Percentiles rank a stretch among this genome's conserved stretches.
Conservation (phyloP, 1,284 basidiomycete species). For the Cutaneotrichosporon sp. region DNA sequence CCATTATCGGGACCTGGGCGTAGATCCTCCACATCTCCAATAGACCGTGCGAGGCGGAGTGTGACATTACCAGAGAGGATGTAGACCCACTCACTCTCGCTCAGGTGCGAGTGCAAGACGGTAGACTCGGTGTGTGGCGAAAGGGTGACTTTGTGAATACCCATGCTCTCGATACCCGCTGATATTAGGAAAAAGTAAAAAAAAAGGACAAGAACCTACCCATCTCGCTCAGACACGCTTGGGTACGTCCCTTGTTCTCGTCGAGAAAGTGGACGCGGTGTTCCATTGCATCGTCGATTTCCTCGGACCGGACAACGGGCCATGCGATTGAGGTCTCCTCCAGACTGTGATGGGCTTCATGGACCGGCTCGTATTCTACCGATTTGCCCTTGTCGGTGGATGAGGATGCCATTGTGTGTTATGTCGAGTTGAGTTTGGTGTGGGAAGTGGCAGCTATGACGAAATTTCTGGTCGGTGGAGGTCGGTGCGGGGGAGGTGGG, state of each 20-base stretch:
- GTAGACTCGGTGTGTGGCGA: conserved; percentile 29
- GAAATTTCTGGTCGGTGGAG: not conserved
- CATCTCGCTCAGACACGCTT: conserved; percentile 30
- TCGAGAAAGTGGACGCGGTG: conserved; percentile 29
- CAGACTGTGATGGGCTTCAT: not conserved
- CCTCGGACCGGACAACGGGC: conserved; percentile 25
- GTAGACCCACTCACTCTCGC: conserved; percentile 36
- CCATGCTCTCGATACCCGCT: conserved; percentile 26
- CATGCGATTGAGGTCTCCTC: conserved; percentile 6
- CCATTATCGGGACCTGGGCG: conserved; percentile 10
- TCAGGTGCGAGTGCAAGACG: conserved; percentile 34
- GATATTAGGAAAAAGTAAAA: too few relatives aligned
- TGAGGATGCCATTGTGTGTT: not conserved
- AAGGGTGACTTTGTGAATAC: conserved; percentile 32
- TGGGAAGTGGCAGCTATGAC: not conserved
- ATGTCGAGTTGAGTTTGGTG: not conserved
- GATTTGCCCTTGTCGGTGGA: conserved; percentile 7
- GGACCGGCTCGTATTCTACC: not conserved
- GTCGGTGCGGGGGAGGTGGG: not conserved
- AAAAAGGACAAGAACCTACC: too few relatives aligned
- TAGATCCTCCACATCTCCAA: conserved; percentile 18
- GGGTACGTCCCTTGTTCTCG: conserved; percentile 18
- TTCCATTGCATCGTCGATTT: conserved; percentile 29
- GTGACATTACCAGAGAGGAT: conserved; percentile 26
- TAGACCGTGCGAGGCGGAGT: conserved; percentile 20